Conservation (phyloP, 1,284 basidiomycete genomes). For the Moesziomyces aphidis region DNA sequence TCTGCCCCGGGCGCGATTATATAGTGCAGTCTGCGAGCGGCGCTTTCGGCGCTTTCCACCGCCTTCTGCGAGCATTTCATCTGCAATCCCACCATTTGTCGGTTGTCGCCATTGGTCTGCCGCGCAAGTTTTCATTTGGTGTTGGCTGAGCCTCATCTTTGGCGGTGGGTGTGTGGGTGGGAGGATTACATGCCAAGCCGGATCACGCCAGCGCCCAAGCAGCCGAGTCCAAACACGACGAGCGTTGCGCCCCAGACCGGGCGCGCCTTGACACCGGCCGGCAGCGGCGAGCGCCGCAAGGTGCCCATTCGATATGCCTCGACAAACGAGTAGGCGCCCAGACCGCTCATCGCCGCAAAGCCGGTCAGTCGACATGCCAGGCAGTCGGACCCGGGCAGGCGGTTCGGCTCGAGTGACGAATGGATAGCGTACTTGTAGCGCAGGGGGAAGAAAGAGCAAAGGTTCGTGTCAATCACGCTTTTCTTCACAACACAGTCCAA, state of each 20-base stretch:
- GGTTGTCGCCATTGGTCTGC: too few relatives aligned
- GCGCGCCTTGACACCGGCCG: slow-evolving; percentile 27
- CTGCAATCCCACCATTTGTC: too few relatives aligned
- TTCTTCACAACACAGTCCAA: too few relatives aligned
- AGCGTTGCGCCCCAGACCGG: slow-evolving; percentile 51
- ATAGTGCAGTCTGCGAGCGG: too few relatives aligned
- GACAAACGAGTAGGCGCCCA: slow-evolving; percentile 55
- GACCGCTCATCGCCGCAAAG: slow-evolving; percentile 54
- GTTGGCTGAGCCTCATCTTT: too few relatives aligned
- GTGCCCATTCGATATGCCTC: slow-evolving; percentile 58
- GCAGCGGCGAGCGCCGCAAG: slow-evolving; percentile 38
- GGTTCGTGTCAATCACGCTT: slow-evolving; percentile 17
- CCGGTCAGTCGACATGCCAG: slow-evolving; percentile 60
- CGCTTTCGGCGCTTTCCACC: too few relatives aligned
- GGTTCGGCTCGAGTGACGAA: slow-evolving; percentile 27
- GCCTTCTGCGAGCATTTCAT: too few relatives aligned
- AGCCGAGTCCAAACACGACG: slow-evolving; percentile 40
- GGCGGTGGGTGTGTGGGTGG: background rate
- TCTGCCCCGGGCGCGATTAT: too few relatives aligned
- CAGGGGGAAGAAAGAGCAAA: slow-evolving; percentile 1
- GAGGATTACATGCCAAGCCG: slow-evolving; percentile 34
- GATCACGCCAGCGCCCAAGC: slow-evolving; percentile 44
- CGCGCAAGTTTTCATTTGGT: too few relatives aligned
- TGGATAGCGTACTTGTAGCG: slow-evolving; percentile 26
- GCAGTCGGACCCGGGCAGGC: slow-evolving; percentile 51